Evolutionary conservation across 2,329 filamentous ascomycete species (phyloP).

Genomic region (Penicillium sp.): DNA sequence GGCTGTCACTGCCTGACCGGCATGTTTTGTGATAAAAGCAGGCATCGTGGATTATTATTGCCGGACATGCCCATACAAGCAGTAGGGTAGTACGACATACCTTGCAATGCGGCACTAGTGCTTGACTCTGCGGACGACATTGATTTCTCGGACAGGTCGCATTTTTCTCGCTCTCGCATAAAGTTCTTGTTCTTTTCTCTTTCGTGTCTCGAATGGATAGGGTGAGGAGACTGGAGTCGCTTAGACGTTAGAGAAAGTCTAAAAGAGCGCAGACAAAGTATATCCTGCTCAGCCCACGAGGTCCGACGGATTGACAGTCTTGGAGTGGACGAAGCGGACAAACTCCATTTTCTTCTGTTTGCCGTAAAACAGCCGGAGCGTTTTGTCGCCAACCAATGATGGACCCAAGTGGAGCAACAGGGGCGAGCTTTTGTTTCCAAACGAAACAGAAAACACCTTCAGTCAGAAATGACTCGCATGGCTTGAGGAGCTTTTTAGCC

Average conservation of each 20-base stretch:
- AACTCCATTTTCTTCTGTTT: conserved; percentile 7
- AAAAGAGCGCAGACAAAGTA: conserved; percentile 7
- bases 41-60: background rate
- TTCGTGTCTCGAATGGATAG: background rate
- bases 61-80: background rate
- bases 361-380: background rate
- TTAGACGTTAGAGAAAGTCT: conserved; percentile 6
- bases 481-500: conserved; percentile 10
- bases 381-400: background rate
- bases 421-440: conserved; percentile 5
- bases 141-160: background rate
- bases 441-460: background rate
- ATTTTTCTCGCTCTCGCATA: background rate
- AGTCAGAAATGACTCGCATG: conserved; percentile 28
- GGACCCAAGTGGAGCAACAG: conserved; percentile 5
- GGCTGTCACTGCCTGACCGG: conserved; percentile 3
- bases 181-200: background rate
- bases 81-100: background rate
- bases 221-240: background rate
- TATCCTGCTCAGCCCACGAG: conserved; percentile 4
- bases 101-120: conserved; percentile 3
- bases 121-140: conserved; percentile 1
- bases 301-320: background rate
- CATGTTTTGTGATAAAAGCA: conserved; percentile 6
- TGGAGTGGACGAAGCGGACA: background rate